Percentiles rank a stretch among this genome's conserved stretches.
Conservation (phyloP, 495 filamentous ascomycete species). For the Aspergillus avenaceus region DNA sequence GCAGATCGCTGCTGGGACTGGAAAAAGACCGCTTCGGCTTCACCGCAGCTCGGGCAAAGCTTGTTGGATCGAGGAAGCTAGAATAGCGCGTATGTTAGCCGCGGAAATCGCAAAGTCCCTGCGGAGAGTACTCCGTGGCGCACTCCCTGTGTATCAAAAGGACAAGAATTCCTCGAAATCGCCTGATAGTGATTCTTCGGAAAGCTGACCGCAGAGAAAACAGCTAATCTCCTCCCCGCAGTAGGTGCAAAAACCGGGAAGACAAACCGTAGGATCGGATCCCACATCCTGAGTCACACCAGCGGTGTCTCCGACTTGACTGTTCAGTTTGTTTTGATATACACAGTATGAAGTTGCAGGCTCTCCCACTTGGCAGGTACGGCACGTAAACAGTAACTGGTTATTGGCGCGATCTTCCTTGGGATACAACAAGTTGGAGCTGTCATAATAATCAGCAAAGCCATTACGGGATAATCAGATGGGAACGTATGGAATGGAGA, state of each 20-base stretch:
- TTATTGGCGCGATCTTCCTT: conserved; percentile 74
- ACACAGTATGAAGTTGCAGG: conserved; percentile 80
- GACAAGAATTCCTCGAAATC: conserved; percentile 9
- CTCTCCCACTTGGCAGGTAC: conserved; percentile 87
- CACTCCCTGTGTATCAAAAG: conserved; percentile 3
- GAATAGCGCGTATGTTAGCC: conserved; percentile 46
- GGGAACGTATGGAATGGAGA: not conserved
- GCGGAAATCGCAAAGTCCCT: conserved; percentile 12
- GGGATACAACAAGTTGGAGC: conserved; percentile 96
- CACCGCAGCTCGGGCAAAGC: conserved; percentile 75
- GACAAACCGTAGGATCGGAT: conserved; percentile 95
- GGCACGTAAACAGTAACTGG: conserved; percentile 73
- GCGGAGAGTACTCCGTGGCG: conserved; percentile 7
- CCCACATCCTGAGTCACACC: conserved; percentile 96
- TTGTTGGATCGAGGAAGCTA: conserved; percentile 85
- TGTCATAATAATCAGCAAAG: conserved; percentile 25
- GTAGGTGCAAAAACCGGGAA: conserved; percentile 46
- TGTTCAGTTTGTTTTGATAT: conserved; percentile 87
- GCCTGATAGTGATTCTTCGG: conserved; percentile 12
- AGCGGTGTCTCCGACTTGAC: conserved; percentile 86
- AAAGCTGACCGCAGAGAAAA: conserved; percentile 34
- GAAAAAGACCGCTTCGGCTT: conserved; percentile 92
- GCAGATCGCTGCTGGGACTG: conserved; percentile 95
- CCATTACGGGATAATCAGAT: conserved; percentile 2
- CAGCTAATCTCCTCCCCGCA: conserved; percentile 52